Evolutionary conservation across 73 alveolate species (phyloP).

Genomic region (Blepharisma stoltei): DNA sequence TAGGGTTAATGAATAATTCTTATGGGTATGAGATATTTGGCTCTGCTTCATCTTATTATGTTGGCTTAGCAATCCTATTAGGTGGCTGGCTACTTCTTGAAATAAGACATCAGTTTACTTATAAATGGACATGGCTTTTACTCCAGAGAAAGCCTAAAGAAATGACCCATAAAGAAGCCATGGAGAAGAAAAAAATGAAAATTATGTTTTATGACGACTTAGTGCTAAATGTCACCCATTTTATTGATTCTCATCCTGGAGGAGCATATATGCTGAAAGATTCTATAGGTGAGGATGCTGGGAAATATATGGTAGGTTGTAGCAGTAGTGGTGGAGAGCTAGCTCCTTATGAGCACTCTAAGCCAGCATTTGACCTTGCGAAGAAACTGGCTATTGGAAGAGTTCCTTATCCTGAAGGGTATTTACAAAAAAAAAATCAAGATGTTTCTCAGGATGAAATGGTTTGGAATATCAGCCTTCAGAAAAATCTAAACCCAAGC

Average conservation of each 20-base stretch:
- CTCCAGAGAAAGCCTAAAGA: background rate
- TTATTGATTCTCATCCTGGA: constrained; percentile 46
- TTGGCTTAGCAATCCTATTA: too few relatives aligned
- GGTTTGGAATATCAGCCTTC: background rate
- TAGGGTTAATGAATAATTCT: background rate
- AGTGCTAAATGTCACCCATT: constrained; percentile 33
- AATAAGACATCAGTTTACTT: too few relatives aligned
- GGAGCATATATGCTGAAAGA: constrained; percentile 36
- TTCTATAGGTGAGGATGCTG: constrained; percentile 39
- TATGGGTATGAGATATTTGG: constrained; percentile 17
- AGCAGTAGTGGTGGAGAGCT: constrained; percentile 3
- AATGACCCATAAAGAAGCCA: background rate
- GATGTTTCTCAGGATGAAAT: background rate
- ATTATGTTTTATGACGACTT: constrained; percentile 35
- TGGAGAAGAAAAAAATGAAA: background rate
- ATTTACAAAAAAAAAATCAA: background rate
- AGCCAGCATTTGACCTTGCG: background rate
- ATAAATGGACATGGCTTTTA: too few relatives aligned
- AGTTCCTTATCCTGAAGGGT: background rate
- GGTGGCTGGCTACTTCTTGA: too few relatives aligned
- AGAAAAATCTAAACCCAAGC: background rate
- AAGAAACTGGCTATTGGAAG: constrained; percentile 1
- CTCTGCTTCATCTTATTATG: too few relatives aligned
- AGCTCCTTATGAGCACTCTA: constrained; percentile 12
- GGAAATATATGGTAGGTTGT: constrained; percentile 38